Evolutionary conservation across 768 basidiomycete genomes (phyloP).

Genomic region (Ramaria sp.): DNA sequence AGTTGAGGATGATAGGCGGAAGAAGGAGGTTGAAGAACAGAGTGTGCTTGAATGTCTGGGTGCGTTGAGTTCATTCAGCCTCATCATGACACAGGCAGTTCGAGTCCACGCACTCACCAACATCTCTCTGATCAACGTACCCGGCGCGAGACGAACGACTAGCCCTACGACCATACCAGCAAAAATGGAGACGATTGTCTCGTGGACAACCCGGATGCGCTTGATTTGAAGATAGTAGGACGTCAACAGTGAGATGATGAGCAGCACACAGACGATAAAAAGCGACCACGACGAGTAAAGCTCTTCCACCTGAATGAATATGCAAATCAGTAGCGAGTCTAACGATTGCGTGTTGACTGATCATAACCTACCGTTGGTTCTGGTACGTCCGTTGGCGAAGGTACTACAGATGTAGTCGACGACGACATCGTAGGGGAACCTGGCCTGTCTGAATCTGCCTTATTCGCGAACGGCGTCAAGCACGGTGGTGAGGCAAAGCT

Average conservation of each 20-base stretch:
- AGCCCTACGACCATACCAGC: slow-evolving; percentile 95
- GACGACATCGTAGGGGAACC: background rate
- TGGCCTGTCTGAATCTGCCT: background rate
- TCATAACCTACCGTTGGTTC: background rate
- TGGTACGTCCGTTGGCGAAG: background rate
- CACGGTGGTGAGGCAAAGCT: background rate
- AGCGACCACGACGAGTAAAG: slow-evolving; percentile 92
- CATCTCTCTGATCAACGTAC: slow-evolving; percentile 95
- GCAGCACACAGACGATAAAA: slow-evolving; percentile 82
- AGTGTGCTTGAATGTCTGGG: slow-evolving; percentile 89
- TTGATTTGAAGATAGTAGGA: slow-evolving; percentile 98
- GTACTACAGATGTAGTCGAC: background rate
- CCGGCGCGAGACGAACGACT: slow-evolving; percentile 81
- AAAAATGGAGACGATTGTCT: slow-evolving; percentile 90
- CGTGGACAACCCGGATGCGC: slow-evolving; percentile 88
- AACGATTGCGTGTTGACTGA: no score
- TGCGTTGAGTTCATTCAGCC: background rate
- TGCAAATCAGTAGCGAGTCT: background rate
- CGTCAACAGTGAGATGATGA: slow-evolving; percentile 90
- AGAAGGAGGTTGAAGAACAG: slow-evolving; percentile 97
- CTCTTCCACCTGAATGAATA: slow-evolving; percentile 54
- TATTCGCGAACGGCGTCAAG: background rate
- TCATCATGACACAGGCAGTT: slow-evolving; percentile 10
- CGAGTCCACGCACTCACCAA: slow-evolving; percentile 51
- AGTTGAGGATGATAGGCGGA: slow-evolving; percentile 96